Evolutionary conservation across 495 filamentous ascomycete genomes (phyloP).

Genomic region (Lindgomyces ingoldianus): DNA sequence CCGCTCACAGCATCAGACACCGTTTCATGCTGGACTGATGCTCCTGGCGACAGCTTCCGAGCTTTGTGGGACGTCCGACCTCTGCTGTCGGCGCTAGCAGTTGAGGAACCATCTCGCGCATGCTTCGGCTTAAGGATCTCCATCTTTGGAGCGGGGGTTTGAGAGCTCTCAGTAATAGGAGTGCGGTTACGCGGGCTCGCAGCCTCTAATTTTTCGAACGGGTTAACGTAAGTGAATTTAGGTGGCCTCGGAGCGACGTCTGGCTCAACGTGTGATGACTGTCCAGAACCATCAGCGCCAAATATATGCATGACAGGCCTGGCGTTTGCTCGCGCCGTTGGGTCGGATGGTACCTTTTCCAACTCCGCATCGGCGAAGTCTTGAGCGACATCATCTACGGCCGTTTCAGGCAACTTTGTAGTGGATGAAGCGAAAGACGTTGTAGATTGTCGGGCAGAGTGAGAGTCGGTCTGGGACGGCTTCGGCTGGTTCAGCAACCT

Average conservation of each 20-base stretch:
- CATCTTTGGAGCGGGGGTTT: conserved; percentile 34
- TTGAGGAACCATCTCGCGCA: conserved; percentile 36
- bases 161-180: conserved; percentile 42
- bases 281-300: conserved; percentile 50
- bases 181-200: conserved; percentile 64
- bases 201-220: conserved; percentile 72
- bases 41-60: conserved; percentile 39
- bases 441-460: conserved; percentile 1
- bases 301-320: conserved; percentile 20
- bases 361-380: conserved; percentile 30
- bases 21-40: conserved; percentile 50
- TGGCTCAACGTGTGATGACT: conserved; percentile 45
- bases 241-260: conserved; percentile 47
- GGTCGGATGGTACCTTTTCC: conserved; percentile 28
- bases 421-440: conserved; percentile 11
- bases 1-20: conserved; percentile 71
- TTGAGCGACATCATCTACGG: conserved; percentile 34
- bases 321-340: background rate
- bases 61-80: conserved; percentile 39
- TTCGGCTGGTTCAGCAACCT: conserved; percentile 64
- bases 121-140: conserved; percentile 47
- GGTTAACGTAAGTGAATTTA: conserved; percentile 77
- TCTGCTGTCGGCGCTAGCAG: conserved; percentile 13
- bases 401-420: conserved; percentile 30
- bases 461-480: conserved; percentile 39